Percentiles rank a stretch among this genome's conserved stretches.
These are phyloP conservation scores for Skeletonema potamos DNA, from an alignment of 108 stramenopile species.

Conservation along the genomic window DNA sequence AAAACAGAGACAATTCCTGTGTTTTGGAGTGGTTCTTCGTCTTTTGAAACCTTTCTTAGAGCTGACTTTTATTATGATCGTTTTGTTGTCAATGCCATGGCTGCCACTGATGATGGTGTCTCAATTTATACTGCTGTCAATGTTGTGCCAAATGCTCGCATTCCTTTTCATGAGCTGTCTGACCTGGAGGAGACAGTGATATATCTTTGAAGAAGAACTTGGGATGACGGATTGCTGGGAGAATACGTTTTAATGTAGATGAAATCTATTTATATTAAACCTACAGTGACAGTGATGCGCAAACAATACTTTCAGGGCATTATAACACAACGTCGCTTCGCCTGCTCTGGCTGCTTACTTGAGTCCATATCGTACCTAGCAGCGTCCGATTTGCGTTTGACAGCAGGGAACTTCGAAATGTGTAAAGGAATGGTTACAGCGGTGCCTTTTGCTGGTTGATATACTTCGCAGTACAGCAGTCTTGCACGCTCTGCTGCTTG, in stretches of 20 bases:
- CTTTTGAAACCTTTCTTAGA: slow-evolving; percentile 44
- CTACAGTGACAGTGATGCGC: too few species aligned
- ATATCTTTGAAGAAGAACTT: neutral
- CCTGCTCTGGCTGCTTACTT: neutral
- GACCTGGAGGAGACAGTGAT: slow-evolving; percentile 35
- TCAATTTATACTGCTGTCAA: slow-evolving; percentile 31
- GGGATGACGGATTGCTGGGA: neutral
- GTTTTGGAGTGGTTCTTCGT: slow-evolving; percentile 47
- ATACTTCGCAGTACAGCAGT: slow-evolving; percentile 4
- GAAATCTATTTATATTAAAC: too few species aligned
- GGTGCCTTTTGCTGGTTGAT: neutral
- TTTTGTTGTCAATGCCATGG: slow-evolving; percentile 39
- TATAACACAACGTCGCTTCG: neutral
- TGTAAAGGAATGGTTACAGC: neutral
- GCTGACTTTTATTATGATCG: slow-evolving; percentile 39
- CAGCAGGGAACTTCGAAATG: neutral
- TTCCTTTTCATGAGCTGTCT: slow-evolving; percentile 32
- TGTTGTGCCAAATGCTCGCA: slow-evolving; percentile 30
- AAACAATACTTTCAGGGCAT: too few species aligned
- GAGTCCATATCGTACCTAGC: neutral
- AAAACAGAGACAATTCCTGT: slow-evolving; percentile 34
- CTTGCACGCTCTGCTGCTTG: slow-evolving; percentile 7
- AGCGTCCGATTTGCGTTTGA: neutral
- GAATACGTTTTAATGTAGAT: neutral
- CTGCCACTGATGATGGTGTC: slow-evolving; percentile 22